These are phyloP conservation scores for Saccharomyces eubayanus DNA, from an alignment of 805 yeast genomes.

Conservation along the genomic window DNA sequence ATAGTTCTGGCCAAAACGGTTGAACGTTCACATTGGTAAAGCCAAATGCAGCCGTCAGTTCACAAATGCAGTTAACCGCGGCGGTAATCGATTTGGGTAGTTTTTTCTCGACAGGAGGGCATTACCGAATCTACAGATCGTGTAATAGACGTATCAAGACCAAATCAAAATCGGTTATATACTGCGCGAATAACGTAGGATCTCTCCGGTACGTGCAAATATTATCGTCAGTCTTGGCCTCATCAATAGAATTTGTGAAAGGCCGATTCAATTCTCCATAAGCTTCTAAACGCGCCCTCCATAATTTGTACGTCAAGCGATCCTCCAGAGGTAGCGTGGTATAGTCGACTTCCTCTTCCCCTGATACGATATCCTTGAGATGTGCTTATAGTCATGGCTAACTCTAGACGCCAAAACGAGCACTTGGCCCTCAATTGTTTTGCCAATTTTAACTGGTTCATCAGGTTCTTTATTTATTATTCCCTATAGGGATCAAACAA, in stretches of 20 bases:
- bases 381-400: not conserved
- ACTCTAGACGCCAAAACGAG: not conserved
- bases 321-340: slow-evolving; percentile 57
- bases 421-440: not conserved
- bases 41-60: slow-evolving; percentile 38
- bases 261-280: slow-evolving; percentile 55
- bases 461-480: not conserved
- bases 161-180: slow-evolving; percentile 79
- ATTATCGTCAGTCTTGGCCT: slow-evolving; percentile 4
- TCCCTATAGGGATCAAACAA: not conserved
- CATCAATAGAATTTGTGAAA: slow-evolving; percentile 39
- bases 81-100: slow-evolving; percentile 76
- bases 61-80: slow-evolving; percentile 46
- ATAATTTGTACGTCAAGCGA: slow-evolving; percentile 58
- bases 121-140: slow-evolving; percentile 53
- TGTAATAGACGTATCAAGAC: slow-evolving; percentile 56
- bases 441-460: not conserved
- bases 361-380: not conserved
- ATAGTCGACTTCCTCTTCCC: slow-evolving; percentile 49
- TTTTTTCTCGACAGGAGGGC: slow-evolving; percentile 50
- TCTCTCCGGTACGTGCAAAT: slow-evolving; percentile 33
- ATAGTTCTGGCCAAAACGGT: slow-evolving; percentile 57
- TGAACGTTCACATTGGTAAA: slow-evolving; percentile 14
- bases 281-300: slow-evolving; percentile 82
- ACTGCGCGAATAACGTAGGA: slow-evolving; percentile 48